phyloP scores from a whole-genome alignment of 163 green algal species.

The Prototheca wickerhamii region DNA sequence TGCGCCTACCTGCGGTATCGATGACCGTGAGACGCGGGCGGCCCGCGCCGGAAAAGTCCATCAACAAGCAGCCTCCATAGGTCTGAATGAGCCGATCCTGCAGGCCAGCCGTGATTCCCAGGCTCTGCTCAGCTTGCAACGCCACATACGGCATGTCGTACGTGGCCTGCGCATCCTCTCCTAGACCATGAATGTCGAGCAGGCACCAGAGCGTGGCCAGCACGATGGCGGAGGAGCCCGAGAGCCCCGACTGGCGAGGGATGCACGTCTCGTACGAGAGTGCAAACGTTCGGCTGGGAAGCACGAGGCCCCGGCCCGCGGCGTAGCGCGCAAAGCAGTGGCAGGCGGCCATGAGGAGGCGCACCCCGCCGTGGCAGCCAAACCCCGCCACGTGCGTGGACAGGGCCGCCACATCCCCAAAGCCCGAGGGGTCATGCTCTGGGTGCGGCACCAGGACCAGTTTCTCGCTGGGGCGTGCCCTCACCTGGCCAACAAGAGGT shows the following conservation, averaged over 20 bases:
- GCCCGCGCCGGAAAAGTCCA: conserved; percentile 77
- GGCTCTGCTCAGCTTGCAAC: conserved; percentile 61
- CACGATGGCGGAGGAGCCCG: conserved; percentile 80
- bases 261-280: conserved; percentile 82
- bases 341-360: conserved; percentile 64
- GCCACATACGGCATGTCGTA: conserved; percentile 53
- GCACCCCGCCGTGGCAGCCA: conserved; percentile 66
- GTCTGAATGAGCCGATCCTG: conserved; percentile 87
- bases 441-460: conserved; percentile 41
- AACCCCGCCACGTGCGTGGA: conserved; percentile 16
- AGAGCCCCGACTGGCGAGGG: conserved; percentile 68
- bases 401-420: conserved; percentile 19
- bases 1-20: neutral
- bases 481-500: conserved; percentile 43
- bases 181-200: conserved; percentile 49
- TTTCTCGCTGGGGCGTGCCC: conserved; percentile 16
- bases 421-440: conserved; percentile 31
- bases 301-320: conserved; percentile 17
- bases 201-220: conserved; percentile 75
- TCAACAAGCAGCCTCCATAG: conserved; percentile 76
- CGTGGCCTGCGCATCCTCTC: conserved; percentile 36
- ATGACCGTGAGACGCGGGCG: conserved; percentile 10
- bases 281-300: conserved; percentile 47
- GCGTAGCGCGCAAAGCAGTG: conserved; percentile 63
- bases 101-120: conserved; percentile 83